A percentile compares a stretch with the other conserved stretches of the same genome.
These are phyloP conservation scores for Phialophora tarda DNA, from an alignment of 2,329 filamentous ascomycete genomes.

Conservation along the genomic window DNA sequence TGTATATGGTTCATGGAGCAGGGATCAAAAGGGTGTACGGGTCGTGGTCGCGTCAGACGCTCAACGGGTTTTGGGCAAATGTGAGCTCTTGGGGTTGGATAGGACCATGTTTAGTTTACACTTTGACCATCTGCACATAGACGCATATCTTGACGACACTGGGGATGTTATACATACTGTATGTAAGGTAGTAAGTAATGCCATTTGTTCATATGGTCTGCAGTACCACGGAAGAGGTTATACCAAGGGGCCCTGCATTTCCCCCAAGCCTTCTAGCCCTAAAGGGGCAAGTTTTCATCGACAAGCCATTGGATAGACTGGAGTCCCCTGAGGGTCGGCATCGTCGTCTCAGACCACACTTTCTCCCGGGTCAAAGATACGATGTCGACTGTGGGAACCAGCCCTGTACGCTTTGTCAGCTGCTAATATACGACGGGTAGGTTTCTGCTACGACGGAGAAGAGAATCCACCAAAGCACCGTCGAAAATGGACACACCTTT, in stretches of 20 bases:
- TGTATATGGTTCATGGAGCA: neutral
- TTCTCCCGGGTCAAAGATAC: neutral
- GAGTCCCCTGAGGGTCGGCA: neutral
- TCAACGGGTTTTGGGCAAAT: neutral
- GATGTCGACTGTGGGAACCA: neutral
- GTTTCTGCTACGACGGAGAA: neutral
- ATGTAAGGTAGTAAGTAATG: neutral
- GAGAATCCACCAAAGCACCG: neutral
- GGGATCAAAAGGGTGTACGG: neutral
- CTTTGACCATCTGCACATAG: neutral
- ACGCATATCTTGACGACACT: neutral
- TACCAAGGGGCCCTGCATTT: neutral
- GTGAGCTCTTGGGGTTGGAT: neutral
- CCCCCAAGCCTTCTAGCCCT: conserved; percentile 1
- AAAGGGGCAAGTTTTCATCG: conserved; percentile 15
- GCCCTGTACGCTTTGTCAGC: neutral
- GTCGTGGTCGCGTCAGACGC: neutral
- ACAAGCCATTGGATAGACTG: neutral
- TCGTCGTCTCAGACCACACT: neutral
- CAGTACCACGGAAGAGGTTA: neutral
- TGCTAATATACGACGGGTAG: neutral
- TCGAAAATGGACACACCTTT: neutral
- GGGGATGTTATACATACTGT: neutral
- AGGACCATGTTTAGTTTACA: neutral
- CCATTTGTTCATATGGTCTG: neutral